These are phyloP conservation scores for Penicillium sp. DNA, from an alignment of 2,329 filamentous ascomycete species.

Conservation along the genomic window DNA sequence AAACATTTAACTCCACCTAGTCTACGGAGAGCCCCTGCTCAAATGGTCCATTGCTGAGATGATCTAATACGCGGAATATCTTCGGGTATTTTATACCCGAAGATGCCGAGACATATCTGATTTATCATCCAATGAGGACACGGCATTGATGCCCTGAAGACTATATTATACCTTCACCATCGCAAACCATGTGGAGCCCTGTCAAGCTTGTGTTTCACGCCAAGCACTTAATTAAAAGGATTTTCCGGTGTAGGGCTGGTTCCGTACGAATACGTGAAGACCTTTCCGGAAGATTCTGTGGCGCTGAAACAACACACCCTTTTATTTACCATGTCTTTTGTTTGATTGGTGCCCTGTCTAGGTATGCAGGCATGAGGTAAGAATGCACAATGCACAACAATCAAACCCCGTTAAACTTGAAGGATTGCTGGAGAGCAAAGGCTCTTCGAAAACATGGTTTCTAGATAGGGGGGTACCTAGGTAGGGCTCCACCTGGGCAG, in stretches of 20 bases:
- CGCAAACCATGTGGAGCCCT: background rate
- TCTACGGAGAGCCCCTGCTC: too few relatives aligned
- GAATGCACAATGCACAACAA: too few relatives aligned
- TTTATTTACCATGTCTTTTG: background rate
- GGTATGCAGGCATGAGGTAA: background rate
- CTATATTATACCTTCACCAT: too few relatives aligned
- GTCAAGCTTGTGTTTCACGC: slow-evolving; percentile 7
- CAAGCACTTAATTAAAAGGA: background rate
- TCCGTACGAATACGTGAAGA: background rate
- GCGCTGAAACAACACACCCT: background rate
- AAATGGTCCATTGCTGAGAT: background rate
- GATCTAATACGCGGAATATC: background rate
- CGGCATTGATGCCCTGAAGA: too few relatives aligned
- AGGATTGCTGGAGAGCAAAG: too few relatives aligned
- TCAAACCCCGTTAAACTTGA: too few relatives aligned
- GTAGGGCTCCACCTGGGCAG: too few relatives aligned
- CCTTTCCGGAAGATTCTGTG: background rate
- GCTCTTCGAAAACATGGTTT: too few relatives aligned
- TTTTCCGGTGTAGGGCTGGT: background rate
- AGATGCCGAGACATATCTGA: background rate
- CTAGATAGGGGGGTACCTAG: too few relatives aligned
- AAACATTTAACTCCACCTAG: background rate
- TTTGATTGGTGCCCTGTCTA: background rate
- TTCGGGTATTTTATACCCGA: background rate
- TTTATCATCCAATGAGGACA: background rate